phyloP scores from a whole-genome alignment of 2,329 filamentous ascomycete genomes.

The Pseudogymnoascus sp. region DNA sequence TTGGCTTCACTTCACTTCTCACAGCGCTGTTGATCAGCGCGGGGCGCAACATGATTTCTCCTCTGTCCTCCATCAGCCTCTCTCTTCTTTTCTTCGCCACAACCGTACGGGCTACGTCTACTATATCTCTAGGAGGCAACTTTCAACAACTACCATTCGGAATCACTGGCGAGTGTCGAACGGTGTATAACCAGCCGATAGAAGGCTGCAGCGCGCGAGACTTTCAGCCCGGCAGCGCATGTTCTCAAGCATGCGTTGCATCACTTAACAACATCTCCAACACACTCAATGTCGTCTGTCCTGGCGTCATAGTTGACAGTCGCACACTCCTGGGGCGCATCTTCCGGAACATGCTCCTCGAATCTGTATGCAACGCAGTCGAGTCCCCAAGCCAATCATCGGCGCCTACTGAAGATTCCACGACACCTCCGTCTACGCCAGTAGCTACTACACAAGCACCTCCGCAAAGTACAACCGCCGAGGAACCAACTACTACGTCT shows the following conservation, averaged over 20 bases:
- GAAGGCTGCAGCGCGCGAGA: background rate
- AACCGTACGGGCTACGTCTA: background rate
- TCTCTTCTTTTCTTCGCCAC: background rate
- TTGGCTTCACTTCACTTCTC: background rate
- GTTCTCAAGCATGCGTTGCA: constrained; percentile 9
- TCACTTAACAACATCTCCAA: background rate
- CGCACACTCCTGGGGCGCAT: constrained; percentile 8
- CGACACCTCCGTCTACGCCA: background rate
- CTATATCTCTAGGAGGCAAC: constrained; percentile 7
- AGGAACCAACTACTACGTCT: background rate
- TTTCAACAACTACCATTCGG: constrained; percentile 9
- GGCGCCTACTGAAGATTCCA: background rate
- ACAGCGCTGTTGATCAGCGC: background rate
- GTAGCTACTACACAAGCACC: background rate
- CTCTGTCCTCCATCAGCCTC: background rate
- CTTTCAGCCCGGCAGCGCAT: background rate
- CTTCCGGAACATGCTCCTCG: background rate
- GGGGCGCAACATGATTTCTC: background rate
- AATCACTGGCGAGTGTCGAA: background rate
- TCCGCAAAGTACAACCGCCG: background rate
- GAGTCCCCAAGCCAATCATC: background rate
- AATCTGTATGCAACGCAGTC: background rate
- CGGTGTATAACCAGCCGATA: constrained; percentile 8
- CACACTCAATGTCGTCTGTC: background rate
- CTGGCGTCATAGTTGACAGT: constrained; percentile 2